phyloP scores from a whole-genome alignment of 352 stramenopile species.

The Pythium folliculosum region DNA sequence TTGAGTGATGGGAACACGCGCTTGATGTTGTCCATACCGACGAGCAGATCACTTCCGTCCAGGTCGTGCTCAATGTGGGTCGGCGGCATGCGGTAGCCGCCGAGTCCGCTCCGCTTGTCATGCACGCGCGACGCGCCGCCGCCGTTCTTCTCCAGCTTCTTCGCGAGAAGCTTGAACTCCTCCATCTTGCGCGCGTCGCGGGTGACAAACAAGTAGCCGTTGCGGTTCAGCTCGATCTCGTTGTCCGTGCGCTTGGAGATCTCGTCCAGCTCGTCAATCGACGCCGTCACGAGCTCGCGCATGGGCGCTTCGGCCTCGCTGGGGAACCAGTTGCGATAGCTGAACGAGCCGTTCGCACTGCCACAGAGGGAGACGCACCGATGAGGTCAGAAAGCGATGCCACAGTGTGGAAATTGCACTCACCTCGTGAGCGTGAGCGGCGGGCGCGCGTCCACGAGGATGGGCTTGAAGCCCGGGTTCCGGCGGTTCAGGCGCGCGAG shows the following conservation, averaged over 20 bases:
- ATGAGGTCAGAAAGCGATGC: background rate
- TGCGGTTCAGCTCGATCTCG: conserved; percentile 71
- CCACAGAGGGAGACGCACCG: background rate
- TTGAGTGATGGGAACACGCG: conserved; percentile 61
- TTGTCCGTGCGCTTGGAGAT: conserved; percentile 64
- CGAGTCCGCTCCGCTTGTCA: conserved; percentile 34
- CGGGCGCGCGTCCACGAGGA: conserved; percentile 68
- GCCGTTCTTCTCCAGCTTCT: conserved; percentile 50
- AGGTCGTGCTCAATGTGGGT: conserved; percentile 57
- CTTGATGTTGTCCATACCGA: conserved; percentile 63
- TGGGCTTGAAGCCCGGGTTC: conserved; percentile 63
- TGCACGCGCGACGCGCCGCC: conserved; percentile 60
- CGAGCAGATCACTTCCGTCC: conserved; percentile 64
- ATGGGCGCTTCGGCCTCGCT: conserved; percentile 66
- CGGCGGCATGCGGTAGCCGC: conserved; percentile 48
- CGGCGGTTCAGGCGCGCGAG: conserved; percentile 63
- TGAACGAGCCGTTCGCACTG: conserved; percentile 77
- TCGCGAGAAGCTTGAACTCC: conserved; percentile 47
- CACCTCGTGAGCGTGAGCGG: conserved; percentile 71
- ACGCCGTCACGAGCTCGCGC: conserved; percentile 67
- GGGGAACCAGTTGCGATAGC: conserved; percentile 85
- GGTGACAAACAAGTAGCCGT: conserved; percentile 81
- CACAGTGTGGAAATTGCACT: background rate
- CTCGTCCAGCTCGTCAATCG: conserved; percentile 74
- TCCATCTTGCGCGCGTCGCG: conserved; percentile 49